Base-by-base conservation (phyloP, 495 filamentous ascomycete species). In the Talaromyces ruber region DNA sequence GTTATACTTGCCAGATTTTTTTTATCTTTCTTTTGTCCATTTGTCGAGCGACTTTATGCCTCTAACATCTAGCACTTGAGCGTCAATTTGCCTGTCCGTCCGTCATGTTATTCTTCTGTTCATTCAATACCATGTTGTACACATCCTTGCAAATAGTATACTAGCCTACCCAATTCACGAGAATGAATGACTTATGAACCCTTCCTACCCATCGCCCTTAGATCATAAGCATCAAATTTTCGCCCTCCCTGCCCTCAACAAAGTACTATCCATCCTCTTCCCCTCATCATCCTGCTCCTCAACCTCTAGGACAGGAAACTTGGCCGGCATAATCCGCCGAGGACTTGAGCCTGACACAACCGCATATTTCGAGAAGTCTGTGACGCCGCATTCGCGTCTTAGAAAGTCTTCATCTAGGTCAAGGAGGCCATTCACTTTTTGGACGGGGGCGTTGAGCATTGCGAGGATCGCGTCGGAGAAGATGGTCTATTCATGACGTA, bases 281-380 rank as follows among this genome's bases (percentile, higher is more conserved):
- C 91, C 91, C 70, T 95, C 89, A 64, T 95, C 91, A 63, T 86
- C 86, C 71, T 96, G 90, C 76, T 95, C 91, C 22, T 76, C 81
- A 16, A 95, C 90, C 34, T 79, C 82, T 59, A 95, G 65, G 53
- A 87, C 81, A 1, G 91, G 91, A 64, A 95, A 79, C 62, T 79
- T 67, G 0, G 69, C 77, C 0, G 91, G 91, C 91, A 95, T 93
- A 54, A 95, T 94, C 45, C 91, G 75, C 25, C 90, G 72, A 0
- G 91, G 90, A 0, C 45, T 70, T 0, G 83, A 66, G 0, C 90
- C 91, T 0, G 81, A 76, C 0, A 94, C 78, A 0, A 93, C 72
- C 4, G 81, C 80, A 69, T 95, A 96, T 63, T 84, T 81, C 0
- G 83, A 83, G 69, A 96, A 94, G 71, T 96, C 88, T 0, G 76